phyloP scores from a whole-genome alignment of 2,329 filamentous ascomycete species.

The Madurella fahalii region DNA sequence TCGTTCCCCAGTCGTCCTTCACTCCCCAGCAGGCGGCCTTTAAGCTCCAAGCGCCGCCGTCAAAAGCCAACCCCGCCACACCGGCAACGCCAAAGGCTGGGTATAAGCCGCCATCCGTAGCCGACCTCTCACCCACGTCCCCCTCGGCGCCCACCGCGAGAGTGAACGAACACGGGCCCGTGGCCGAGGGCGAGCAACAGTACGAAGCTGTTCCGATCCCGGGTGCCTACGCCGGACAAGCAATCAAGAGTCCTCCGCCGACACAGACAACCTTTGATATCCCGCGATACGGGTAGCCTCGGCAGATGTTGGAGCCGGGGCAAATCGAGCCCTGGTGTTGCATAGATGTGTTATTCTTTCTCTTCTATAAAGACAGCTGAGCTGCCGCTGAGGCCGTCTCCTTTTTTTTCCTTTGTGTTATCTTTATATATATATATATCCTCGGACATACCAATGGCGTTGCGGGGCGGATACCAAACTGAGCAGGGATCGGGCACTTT shows the following conservation, averaged over 20 bases:
- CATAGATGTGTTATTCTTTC: slow-evolving; percentile 4
- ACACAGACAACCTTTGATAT: slow-evolving; percentile 42
- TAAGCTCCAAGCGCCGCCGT: slow-evolving; percentile 79
- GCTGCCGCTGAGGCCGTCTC: not conserved
- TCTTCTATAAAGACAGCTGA: not conserved
- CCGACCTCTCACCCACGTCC: slow-evolving; percentile 29
- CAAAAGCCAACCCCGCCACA: slow-evolving; percentile 71
- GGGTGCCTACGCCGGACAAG: slow-evolving; percentile 66
- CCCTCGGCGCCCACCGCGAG: slow-evolving; percentile 39
- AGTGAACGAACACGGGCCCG: slow-evolving; percentile 60
- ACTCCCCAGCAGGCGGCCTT: slow-evolving; percentile 52
- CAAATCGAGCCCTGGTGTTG: slow-evolving; percentile 1
- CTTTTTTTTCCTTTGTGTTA: not conserved
- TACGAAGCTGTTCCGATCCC: slow-evolving; percentile 89
- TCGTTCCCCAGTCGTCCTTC: slow-evolving; percentile 62
- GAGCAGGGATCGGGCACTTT: slow-evolving; percentile 4
- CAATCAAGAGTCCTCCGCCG: slow-evolving; percentile 49
- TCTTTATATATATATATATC: not conserved
- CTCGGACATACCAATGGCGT: not conserved
- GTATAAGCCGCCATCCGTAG: slow-evolving; percentile 47
- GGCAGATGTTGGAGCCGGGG: not conserved
- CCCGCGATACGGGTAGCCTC: slow-evolving; percentile 16
- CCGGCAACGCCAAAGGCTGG: slow-evolving; percentile 56
- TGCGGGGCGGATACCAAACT: slow-evolving; percentile 8
- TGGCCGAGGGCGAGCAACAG: slow-evolving; percentile 73